Evolutionary conservation across 2,329 filamentous ascomycete species (phyloP).

Genomic region (Pyrenochaeta sp.): DNA sequence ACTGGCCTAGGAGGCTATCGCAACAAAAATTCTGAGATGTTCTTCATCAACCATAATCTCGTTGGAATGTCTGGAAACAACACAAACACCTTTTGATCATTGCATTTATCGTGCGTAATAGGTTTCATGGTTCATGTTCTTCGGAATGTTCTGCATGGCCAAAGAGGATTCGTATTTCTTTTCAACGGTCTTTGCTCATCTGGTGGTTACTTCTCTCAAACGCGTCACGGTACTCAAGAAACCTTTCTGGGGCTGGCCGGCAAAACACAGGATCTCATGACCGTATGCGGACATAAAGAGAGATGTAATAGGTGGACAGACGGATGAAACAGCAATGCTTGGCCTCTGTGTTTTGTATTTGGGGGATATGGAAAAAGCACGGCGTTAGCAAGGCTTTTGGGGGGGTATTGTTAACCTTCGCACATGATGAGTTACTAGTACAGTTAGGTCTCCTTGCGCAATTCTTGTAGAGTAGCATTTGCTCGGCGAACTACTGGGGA

Average conservation of each 20-base stretch:
- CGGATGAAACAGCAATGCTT: slow-evolving; percentile 8
- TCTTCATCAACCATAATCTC: slow-evolving; percentile 4
- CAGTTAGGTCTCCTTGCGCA: slow-evolving; percentile 15
- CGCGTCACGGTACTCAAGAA: slow-evolving; percentile 25
- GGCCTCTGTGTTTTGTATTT: slow-evolving; percentile 15
- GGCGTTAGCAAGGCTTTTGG: slow-evolving; percentile 23
- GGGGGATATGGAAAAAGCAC: slow-evolving; percentile 22
- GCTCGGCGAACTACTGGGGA: slow-evolving; percentile 20
- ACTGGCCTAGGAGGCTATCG: slow-evolving; percentile 31
- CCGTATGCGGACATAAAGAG: slow-evolving; percentile 14
- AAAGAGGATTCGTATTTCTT: slow-evolving; percentile 19
- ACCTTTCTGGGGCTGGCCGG: slow-evolving; percentile 31
- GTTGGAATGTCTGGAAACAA: slow-evolving; percentile 3
- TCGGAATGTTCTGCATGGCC: slow-evolving; percentile 25
- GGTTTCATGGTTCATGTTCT: slow-evolving; percentile 27
- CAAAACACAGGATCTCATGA: slow-evolving; percentile 32
- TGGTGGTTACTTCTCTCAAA: slow-evolving; percentile 16
- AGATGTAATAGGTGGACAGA: neutral
- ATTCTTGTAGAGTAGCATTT: slow-evolving; percentile 34
- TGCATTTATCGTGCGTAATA: slow-evolving; percentile 45
- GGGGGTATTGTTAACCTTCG: slow-evolving; percentile 17
- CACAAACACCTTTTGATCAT: slow-evolving; percentile 34
- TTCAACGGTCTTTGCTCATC: slow-evolving; percentile 19
- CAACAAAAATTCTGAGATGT: neutral
- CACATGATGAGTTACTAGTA: slow-evolving; percentile 18